Conservation (phyloP, 768 basidiomycete genomes). For the Lentinula sp. region DNA sequence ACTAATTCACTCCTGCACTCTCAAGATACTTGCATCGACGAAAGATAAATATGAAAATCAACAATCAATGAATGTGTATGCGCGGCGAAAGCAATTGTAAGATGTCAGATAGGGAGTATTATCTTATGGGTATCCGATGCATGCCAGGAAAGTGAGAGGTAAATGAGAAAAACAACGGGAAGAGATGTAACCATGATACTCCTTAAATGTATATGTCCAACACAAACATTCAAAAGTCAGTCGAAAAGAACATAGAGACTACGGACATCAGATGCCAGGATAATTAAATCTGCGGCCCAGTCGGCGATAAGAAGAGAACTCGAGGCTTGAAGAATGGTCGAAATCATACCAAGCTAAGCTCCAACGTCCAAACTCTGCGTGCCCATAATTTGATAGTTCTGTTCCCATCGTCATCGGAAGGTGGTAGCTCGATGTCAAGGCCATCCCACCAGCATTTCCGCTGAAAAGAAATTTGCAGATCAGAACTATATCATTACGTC, state of each 20-base stretch:
- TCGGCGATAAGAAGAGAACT: constrained; percentile 8
- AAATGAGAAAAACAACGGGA: not conserved
- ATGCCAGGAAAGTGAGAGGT: not conserved
- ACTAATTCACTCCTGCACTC: too few relatives aligned
- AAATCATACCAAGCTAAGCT: constrained; percentile 77
- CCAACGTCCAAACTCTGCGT: constrained; percentile 95
- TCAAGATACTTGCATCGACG: not conserved
- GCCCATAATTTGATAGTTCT: constrained; percentile 89
- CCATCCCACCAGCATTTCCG: constrained; percentile 99
- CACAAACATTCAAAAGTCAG: not conserved
- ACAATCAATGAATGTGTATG: not conserved
- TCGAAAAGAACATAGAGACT: not conserved
- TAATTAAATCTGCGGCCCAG: not conserved
- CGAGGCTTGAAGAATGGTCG: not conserved
- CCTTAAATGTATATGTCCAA: not conserved
- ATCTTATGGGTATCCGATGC: not conserved
- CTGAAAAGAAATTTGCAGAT: constrained; percentile 31
- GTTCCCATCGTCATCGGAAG: constrained; percentile 41
- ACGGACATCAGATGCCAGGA: not conserved
- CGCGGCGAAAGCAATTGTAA: not conserved
- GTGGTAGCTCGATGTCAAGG: constrained; percentile 78
- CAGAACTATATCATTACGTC: not conserved
- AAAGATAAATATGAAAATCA: not conserved
- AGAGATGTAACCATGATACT: not conserved
- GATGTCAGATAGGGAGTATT: not conserved